Base-by-base conservation (phyloP, 352 stramenopile species). In the Paralagenidium karlingii region DNA sequence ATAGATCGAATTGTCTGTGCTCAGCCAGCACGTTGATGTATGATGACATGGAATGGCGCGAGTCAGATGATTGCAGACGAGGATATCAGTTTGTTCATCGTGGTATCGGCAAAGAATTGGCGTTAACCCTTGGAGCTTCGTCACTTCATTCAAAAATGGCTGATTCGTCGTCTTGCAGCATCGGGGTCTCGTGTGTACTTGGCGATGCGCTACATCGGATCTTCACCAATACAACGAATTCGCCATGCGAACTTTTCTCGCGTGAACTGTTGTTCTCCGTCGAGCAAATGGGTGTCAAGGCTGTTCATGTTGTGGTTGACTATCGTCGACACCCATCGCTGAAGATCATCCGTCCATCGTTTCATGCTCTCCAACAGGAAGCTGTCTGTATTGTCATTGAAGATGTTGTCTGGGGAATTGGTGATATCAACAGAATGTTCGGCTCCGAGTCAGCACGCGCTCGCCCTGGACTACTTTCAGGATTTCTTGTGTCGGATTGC, bases 21-120 rank as follows among this genome's bases (percentile, higher is more conserved):
- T 48, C 49, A 24, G 55, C 64, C 3, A 42, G 49, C 8, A 43
- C 61, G 16, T 40, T 88, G 19, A 64, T 53, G 0, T 79, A 68
- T 42, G 75, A 88, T 22, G 75, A 88, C 39, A 88, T 88, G 75
- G 51, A 75, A 34, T 88, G 75, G 75, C 64, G 83, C 21, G 58
- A 81, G 49, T 77, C 69, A 18, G 51, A 52, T 40, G 57, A 68
- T 31, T 49, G 62, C 52, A 66, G 75, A 8, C 59, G 59, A 15
- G 68, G 65, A 18, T 55, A 42, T 21, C 49, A 28, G 15, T 84
- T 85, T 45, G 71, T 82, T n/a, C 67, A 44, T 16, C 63, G 53
- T 9, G 55, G 58, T 15, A 49, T 88, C 3, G 32, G 61, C 0
- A 53, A 58, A 32, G 49, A 54, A 10, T 58, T 82, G 25, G 70